phyloP scores from a whole-genome alignment of 768 basidiomycete genomes.

The Mycena galopus region DNA sequence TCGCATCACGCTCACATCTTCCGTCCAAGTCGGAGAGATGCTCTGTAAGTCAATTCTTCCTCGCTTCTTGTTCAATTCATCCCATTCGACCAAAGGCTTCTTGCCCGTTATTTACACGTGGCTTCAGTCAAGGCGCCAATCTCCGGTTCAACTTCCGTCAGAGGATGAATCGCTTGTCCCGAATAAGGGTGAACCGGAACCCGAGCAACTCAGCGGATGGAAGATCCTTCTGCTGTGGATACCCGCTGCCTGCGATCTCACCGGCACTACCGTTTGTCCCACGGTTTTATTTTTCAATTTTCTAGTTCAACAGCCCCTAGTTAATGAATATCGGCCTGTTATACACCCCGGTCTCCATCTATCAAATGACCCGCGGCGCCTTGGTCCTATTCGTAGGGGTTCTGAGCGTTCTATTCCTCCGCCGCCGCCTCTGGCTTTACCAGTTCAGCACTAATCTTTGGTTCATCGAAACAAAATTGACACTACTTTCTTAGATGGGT shows the following conservation, averaged over 20 bases:
- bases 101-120: constrained; percentile 85
- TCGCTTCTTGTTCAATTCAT: constrained; percentile 38
- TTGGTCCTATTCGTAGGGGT: constrained; percentile 94
- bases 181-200: constrained; percentile 48
- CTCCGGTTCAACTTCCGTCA: constrained; percentile 67
- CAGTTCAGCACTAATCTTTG: constrained; percentile 65
- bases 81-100: constrained; percentile 69
- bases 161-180: constrained; percentile 57
- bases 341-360: constrained; percentile 96
- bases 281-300: constrained; percentile 21
- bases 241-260: constrained; percentile 90
- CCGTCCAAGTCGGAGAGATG: constrained; percentile 89
- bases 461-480: constrained; percentile 14
- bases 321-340: constrained; percentile 97
- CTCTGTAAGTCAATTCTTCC: constrained; percentile 71
- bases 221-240: constrained; percentile 86
- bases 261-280: constrained; percentile 85
- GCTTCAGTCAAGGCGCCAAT: constrained; percentile 61
- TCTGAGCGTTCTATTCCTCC: constrained; percentile 92
- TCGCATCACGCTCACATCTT: constrained; percentile 42
- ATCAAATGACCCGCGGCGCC: constrained; percentile 96
- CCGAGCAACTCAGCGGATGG: constrained; percentile 72
- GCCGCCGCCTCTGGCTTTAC: constrained; percentile 86
- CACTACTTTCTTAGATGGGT: constrained; percentile 74
- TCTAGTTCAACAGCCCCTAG: constrained; percentile 43